phyloP scores from a whole-genome alignment of 2,329 filamentous ascomycete species.

The Ophiocordyceps australis region DNA sequence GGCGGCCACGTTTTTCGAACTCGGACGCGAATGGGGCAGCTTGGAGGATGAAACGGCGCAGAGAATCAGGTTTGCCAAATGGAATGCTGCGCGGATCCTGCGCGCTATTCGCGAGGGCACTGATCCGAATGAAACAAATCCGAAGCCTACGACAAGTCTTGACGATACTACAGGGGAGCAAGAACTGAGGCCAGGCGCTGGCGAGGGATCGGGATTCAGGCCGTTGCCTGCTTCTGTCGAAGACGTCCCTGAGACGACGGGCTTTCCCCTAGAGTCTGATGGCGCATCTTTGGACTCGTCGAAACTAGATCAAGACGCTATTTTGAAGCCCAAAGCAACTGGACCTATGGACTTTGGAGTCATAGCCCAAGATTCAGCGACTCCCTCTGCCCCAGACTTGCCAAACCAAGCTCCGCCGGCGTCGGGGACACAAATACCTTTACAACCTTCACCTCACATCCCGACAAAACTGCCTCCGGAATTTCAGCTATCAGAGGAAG shows the following conservation, averaged over 20 bases:
- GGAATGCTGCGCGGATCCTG: slow-evolving; percentile 77
- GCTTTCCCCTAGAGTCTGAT: no score
- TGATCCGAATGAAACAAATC: slow-evolving; percentile 86
- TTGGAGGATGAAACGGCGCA: slow-evolving; percentile 57
- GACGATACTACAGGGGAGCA: no score
- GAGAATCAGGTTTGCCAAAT: slow-evolving; percentile 95
- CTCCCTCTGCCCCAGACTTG: slow-evolving; percentile 1
- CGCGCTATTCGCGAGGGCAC: slow-evolving; percentile 82
- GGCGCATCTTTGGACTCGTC: no score
- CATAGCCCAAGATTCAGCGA: neutral
- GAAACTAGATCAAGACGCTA: no score
- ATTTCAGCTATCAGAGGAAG: slow-evolving; percentile 9
- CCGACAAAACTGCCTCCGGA: no score
- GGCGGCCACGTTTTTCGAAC: slow-evolving; percentile 78
- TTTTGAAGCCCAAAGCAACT: no score
- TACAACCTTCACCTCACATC: slow-evolving; percentile 11
- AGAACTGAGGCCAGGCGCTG: no score
- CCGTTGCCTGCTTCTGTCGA: slow-evolving; percentile 29
- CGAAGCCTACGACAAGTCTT: slow-evolving; percentile 42
- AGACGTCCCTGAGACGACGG: slow-evolving; percentile 28
- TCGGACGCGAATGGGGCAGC: slow-evolving; percentile 68
- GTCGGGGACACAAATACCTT: no score
- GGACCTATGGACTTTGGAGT: no score
- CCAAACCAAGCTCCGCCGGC: no score
- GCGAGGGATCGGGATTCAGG: slow-evolving; percentile 17